Evolutionary conservation across 1,284 basidiomycete species (phyloP).

Genomic region (Sporisorium iseilematis-ciliati): DNA sequence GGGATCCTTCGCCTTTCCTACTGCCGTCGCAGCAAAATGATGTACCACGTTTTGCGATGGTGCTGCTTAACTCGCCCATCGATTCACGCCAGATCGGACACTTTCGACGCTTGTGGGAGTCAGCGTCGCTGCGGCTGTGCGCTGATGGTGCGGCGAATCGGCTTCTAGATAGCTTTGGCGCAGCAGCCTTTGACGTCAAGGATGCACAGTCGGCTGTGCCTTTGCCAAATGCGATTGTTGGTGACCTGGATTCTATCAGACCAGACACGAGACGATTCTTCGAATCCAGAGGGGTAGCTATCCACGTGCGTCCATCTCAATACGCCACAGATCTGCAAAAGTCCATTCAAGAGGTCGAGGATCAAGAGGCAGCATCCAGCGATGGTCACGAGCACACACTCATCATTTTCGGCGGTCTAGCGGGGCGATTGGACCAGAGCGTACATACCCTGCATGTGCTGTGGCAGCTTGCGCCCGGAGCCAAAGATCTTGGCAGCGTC

Average conservation of each 20-base stretch:
- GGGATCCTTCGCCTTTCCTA: slow-evolving; percentile 33
- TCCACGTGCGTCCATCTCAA: slow-evolving; percentile 80
- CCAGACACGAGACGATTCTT: slow-evolving; percentile 82
- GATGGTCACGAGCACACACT: slow-evolving; percentile 69
- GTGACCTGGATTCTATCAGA: slow-evolving; percentile 90
- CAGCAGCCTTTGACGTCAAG: slow-evolving; percentile 47
- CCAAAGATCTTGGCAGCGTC: slow-evolving; percentile 32
- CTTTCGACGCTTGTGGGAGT: slow-evolving; percentile 49
- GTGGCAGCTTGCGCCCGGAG: slow-evolving; percentile 78
- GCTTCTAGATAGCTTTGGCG: slow-evolving; percentile 77
- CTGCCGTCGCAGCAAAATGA: slow-evolving; percentile 9
- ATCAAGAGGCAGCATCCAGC: slow-evolving; percentile 73
- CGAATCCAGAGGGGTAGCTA: slow-evolving; percentile 76
- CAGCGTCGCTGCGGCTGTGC: slow-evolving; percentile 73
- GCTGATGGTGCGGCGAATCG: slow-evolving; percentile 96
- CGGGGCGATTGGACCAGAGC: slow-evolving; percentile 93
- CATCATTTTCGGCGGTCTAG: slow-evolving; percentile 86
- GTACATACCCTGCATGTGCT: slow-evolving; percentile 88
- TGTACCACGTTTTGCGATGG: slow-evolving; percentile 41
- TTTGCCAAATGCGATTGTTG: slow-evolving; percentile 87
- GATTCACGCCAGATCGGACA: slow-evolving; percentile 35
- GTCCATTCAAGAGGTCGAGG: slow-evolving; percentile 78
- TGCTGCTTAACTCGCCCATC: slow-evolving; percentile 59
- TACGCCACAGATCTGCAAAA: slow-evolving; percentile 95
- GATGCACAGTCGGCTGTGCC: slow-evolving; percentile 7